These are phyloP conservation scores for Saccharum officinarum DNA, from an alignment of 176 grass and related monocot species.

Conservation along the genomic window DNA sequence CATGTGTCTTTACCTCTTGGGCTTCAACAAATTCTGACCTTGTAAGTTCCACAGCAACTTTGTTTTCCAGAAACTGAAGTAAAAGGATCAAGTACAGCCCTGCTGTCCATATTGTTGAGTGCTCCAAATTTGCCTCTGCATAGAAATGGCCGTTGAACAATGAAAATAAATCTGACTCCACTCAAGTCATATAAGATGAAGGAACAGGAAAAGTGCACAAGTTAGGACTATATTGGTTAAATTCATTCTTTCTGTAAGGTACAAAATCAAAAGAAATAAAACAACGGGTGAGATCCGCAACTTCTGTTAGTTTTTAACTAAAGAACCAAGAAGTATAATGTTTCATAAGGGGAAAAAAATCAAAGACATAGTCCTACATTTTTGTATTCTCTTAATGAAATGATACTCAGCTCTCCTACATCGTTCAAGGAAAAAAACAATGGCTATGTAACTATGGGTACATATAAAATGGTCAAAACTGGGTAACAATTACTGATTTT, in stretches of 20 bases:
- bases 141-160: slow-evolving; percentile 17
- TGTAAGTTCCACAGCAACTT: slow-evolving; percentile 86
- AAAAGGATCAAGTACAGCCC: slow-evolving; percentile 91
- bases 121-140: slow-evolving; percentile 87
- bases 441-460: not conserved
- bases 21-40: slow-evolving; percentile 96
- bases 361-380: not conserved
- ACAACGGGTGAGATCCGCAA: not conserved
- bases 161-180: slow-evolving; percentile 5
- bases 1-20: slow-evolving; percentile 64
- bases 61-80: slow-evolving; percentile 93
- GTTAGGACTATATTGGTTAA: not conserved
- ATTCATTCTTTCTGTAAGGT: not conserved
- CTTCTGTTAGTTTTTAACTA: not conserved
- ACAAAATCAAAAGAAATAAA: slow-evolving; percentile 10
- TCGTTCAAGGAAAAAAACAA: not conserved
- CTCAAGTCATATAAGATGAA: slow-evolving; percentile 11
- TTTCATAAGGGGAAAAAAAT: not conserved
- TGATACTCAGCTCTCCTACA: not conserved
- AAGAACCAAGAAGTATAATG: not conserved
- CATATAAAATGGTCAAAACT: not conserved
- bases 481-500: not conserved
- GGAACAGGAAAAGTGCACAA: not conserved
- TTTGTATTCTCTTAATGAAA: not conserved
- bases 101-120: slow-evolving; percentile 77